A percentile compares a stretch with the other conserved stretches of the same genome.
phyloP scores from a whole-genome alignment of 106 monocot species.

The Apostasia shenzhenica region DNA sequence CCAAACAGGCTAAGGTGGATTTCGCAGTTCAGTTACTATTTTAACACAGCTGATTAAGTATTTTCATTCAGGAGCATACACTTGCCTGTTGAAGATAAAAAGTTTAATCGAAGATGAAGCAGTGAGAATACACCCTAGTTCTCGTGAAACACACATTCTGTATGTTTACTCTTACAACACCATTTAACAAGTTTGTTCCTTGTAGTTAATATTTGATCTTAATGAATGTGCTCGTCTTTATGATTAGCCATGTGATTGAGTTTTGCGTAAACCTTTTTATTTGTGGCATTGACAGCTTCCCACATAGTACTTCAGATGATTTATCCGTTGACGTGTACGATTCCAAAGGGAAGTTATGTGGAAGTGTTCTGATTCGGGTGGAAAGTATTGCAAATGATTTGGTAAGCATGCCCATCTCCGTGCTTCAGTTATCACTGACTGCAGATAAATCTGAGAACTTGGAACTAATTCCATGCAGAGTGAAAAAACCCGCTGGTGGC shows the following conservation, averaged over 20 bases:
- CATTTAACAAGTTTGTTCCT: neutral
- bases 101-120: slow-evolving; percentile 46
- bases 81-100: slow-evolving; percentile 65
- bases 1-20: no score
- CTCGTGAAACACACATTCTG: slow-evolving; percentile 75
- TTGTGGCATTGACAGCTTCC: slow-evolving; percentile 46
- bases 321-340: slow-evolving; percentile 73
- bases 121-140: slow-evolving; percentile 64
- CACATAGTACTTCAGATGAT: slow-evolving; percentile 79
- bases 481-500: slow-evolving; percentile 77
- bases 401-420: slow-evolving; percentile 20
- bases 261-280: neutral
- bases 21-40: no score
- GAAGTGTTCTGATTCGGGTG: slow-evolving; percentile 63
- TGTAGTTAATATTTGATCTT: neutral
- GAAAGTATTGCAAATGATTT: slow-evolving; percentile 57
- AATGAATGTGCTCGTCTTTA: neutral
- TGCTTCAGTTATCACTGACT: neutral
- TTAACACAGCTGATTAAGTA: slow-evolving; percentile 4
- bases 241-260: neutral
- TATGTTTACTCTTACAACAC: slow-evolving; percentile 25
- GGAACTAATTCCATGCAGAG: slow-evolving; percentile 21
- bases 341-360: slow-evolving; percentile 61
- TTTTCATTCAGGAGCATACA: slow-evolving; percentile 41
- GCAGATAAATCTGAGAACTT: neutral